Base-by-base conservation (phyloP, 805 yeast genomes). In the Zygosaccharomyces gambellarensis region DNA sequence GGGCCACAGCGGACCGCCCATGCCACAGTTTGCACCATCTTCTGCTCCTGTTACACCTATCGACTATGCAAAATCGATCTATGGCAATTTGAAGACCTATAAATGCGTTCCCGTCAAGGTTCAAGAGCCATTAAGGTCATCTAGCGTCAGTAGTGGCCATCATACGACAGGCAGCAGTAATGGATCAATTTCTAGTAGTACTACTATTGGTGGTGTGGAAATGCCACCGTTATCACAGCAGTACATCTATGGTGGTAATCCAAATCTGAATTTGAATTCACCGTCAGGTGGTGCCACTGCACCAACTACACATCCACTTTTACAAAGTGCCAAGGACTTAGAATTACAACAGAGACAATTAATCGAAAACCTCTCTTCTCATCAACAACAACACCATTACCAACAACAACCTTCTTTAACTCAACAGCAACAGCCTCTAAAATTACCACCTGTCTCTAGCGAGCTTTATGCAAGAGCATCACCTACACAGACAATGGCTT, bases 401-500 rank as follows among this genome's bases (percentile, higher is more conserved):
- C 51, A 36, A 23, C 53, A 48, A 28, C 46, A 36, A n/a, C 28
- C 39, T 14, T 52, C 45, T 21, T 30, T 32, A 10, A 56, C 51
- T 11, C 49, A 43, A 32, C 49, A 43, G 31, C 56, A 45, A 2
- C 53, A 46, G n/a, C 49, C 39, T 27, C 14, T 48, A 19, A 48
- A 38, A 39, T 39, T 48, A 4, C 50, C 50, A 8, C 50, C 50
- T 17, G 47, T 48, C 83, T 58, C 81, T 85, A 52, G 76, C 87
- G 57, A 76, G 85, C 52, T 74, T 85, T 54, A 78, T 83, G 38
- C 38, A 8, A 17, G 38, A 55, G 78, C 82, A 52, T 80, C 78
- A 47, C 71, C 76, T 56, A 73, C 66, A 56, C 78, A 66, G 54
- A 76, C 65, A 65, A 85, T 81, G 65, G 90, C 85, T 69, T 83